Evolutionary conservation across 108 stramenopile genomes (phyloP), one percentile per base, ranked within the genome.

Genomic region (Cyclotella atomus): DNA sequence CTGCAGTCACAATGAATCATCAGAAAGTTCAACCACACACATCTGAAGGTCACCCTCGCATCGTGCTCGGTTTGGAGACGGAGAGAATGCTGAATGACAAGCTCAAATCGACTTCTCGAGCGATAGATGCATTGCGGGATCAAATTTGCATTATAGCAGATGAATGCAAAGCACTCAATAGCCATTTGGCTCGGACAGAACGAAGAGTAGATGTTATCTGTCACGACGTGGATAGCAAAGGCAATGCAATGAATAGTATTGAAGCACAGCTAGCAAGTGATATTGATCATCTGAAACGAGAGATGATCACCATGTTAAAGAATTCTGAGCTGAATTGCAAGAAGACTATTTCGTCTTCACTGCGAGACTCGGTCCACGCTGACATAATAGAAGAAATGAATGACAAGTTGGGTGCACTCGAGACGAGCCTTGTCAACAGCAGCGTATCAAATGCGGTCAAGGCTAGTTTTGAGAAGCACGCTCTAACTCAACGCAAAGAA

Each of bases 81-180:
- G 73, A 74, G 25, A 33, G 56, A 0, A 21, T 41, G 25, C 27
- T 74, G 20, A 50, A 78, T 34, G 69, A 70, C 16, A 70, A 71
- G 54, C 44, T 65, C 2, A 65, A 19, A 17, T 34, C 44, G 0
- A 50, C 55, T 17, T 59, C 77, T 4, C 27, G 43, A 2, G 69
- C 77, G 16, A 71, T 78, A 10, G 77, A 78, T 49, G 69, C 77
- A 0, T 45, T 78, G 23, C 55, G 65, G n/a, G 77, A 78, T 66
- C 77, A 78, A 55, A 65, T 78, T 2, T 29, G 38, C 15, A 33
- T 36, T 30, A 21, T 78, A 9, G 55, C 64, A 0, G 64, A 78
- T 19, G 77, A 78, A 66, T 25, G 70, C 17, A 63, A 65, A 44
- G 35, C 47, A 2, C 64, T 78, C 4, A 64, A 56, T 60, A 32